Base-by-base conservation (phyloP, 306 rosid species). In the Arachis hypogaea region DNA sequence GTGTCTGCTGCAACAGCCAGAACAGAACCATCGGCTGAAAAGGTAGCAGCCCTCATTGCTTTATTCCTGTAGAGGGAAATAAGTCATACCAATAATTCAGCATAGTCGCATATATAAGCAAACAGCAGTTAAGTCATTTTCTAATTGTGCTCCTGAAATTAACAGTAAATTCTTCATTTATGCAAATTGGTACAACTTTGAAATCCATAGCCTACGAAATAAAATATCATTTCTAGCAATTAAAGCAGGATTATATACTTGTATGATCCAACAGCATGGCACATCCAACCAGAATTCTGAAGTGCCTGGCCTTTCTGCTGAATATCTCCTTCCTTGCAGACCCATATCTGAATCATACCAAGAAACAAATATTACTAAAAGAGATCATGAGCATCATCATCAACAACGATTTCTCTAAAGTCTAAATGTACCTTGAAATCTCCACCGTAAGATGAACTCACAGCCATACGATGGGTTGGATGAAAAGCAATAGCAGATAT, bases 221-320 rank as follows among this genome's bases (percentile, higher is more conserved):
- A 28, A 85, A 54, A 49, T 56, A n/a, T 5, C 5, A 60, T 46
- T 54, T 73, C 43, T 43, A 49, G 43, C 59, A 76, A 70, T 40
- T 52, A 62, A 70, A 66, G 59, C 5, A 49, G 59, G 72, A 49
- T 45, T 88, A 65, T 77, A 86, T 89, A 94, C 99, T 92, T 94
- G 84, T 94, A 94, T 82, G 97, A 87, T 57, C 96, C 99, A 78
- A 92, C 87, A 7, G 99, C 92, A n/a, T 88, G 92, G 76, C 99
- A 94, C 86, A 75, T 88, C 99, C 99, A 94, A 66, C 90, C 90
- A 72, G 89, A 88, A 82, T 72, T 86, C 74, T 60, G 84, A 63
- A 50, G 63, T 61, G 30, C 65, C 76, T 81, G 86, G 60, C 62
- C 77, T 46, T 85, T 86, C 75, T 78, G 84, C 75, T 78, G 86